phyloP scores from a whole-genome alignment of 2,329 filamentous ascomycete species.

The Cadophora luteo-olivacea region DNA sequence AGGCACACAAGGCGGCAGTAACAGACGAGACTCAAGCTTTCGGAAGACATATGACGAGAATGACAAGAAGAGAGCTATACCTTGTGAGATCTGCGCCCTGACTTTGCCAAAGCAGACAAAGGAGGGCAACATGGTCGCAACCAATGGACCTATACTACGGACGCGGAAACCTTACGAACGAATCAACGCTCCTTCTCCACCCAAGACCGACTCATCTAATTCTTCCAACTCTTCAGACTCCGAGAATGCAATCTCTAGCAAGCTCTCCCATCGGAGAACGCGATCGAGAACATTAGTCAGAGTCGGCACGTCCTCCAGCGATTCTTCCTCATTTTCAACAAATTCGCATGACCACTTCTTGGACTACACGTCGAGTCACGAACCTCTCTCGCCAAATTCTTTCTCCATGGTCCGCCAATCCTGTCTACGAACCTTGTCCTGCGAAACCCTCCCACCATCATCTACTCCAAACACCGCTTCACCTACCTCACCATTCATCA shows the following conservation, averaged over 20 bases:
- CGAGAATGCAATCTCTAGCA: slow-evolving; percentile 35
- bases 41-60: slow-evolving; percentile 69
- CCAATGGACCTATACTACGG: slow-evolving; percentile 60
- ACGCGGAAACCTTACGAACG: slow-evolving; percentile 66
- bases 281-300: slow-evolving; percentile 32
- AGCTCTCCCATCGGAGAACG: slow-evolving; percentile 29
- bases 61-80: slow-evolving; percentile 67
- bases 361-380: slow-evolving; percentile 73
- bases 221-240: slow-evolving; percentile 41
- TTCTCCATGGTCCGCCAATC: slow-evolving; percentile 72
- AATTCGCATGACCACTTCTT: slow-evolving; percentile 66
- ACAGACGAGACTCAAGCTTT: slow-evolving; percentile 64
- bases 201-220: slow-evolving; percentile 40
- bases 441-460: slow-evolving; percentile 66
- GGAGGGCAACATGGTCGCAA: slow-evolving; percentile 38
- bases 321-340: slow-evolving; percentile 53
- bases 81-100: slow-evolving; percentile 73
- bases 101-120: slow-evolving; percentile 61
- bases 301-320: slow-evolving; percentile 38
- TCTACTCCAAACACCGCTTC: slow-evolving; percentile 49
- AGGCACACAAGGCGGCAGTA: slow-evolving; percentile 36
- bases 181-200: slow-evolving; percentile 49
- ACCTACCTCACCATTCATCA: slow-evolving; percentile 50
- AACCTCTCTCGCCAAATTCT: slow-evolving; percentile 64
- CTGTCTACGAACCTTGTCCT: slow-evolving; percentile 69